Evolutionary conservation across 2,329 filamentous ascomycete species (phyloP), one percentile per base, ranked within the genome.

Genomic region (Ceratocystis cacaofunesta): DNA sequence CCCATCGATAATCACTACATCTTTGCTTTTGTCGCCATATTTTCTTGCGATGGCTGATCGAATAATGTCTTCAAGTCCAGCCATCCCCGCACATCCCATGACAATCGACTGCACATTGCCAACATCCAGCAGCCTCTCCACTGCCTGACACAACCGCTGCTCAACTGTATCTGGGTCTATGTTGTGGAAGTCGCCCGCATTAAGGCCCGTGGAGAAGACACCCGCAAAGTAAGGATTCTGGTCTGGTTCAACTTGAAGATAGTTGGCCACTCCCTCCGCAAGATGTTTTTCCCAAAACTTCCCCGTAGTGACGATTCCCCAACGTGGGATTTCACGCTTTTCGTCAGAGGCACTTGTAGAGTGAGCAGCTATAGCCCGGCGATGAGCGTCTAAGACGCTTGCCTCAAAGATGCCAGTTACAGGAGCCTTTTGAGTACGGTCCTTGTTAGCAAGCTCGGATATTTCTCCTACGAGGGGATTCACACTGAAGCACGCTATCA

Each of bases 1-100:
- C 0, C 90, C 91, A 74, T 96, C 92, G 5, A 96, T 78, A 68
- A 96, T 85, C 71, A 81, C 82, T 3, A 95, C 72, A 1, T 71
- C 70, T 43, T 77, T 76, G 58, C 79, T 78, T 10, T 79, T 75
- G n/a, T 79, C 73, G 1, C 88, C 88, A 65, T 87, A 79, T 62
- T 82, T 78, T 66, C 88, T 84, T 0, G 82, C 71, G 44, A 88
- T 87, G 0, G 87, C 87, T 55, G 82, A 79, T 43, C 86, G 81
- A 48, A 96, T 90, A 67, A 86, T 86, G 50, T 84, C 79, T 70
- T 94, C 88, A 75, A 96, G 80, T 0, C 91, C 92, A 0, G 87
- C 86, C 92, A 96, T 96, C 0, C 91, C 92, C 2, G 89, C 92
- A 73, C 92, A 96, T 0, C 92, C 92, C 78, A 96, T 81, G 71